phyloP scores from a whole-genome alignment of 306 rosid species.

The Casuarina glauca region DNA sequence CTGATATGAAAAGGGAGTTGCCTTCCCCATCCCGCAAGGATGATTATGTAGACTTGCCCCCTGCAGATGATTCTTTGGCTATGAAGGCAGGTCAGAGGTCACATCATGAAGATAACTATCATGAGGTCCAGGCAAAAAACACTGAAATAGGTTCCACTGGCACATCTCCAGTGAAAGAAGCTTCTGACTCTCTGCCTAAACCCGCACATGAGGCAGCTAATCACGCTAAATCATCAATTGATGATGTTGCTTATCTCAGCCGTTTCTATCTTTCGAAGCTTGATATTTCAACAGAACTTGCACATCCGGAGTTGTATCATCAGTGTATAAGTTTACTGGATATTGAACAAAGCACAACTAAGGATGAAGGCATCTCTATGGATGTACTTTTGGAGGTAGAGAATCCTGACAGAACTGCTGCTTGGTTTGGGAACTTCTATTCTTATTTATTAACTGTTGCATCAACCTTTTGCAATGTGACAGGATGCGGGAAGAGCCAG shows the following conservation, averaged over 20 bases:
- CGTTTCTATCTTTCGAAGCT: conserved; percentile 85
- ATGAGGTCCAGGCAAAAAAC: conserved; percentile 44
- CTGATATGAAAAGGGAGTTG: conserved; percentile 69
- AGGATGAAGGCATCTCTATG: conserved; percentile 44
- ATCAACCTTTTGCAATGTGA: conserved; percentile 24
- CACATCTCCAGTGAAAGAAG: conserved; percentile 56
- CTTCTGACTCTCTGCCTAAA: conserved; percentile 39
- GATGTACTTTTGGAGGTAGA: conserved; percentile 61
- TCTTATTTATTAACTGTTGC: neutral
- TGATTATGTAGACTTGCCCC: conserved; percentile 45
- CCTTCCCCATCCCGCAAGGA: conserved; percentile 71
- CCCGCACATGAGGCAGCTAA: conserved; percentile 42
- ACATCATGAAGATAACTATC: conserved; percentile 49
- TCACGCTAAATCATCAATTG: conserved; percentile 34
- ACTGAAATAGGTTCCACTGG: conserved; percentile 54
- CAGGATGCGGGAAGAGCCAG: conserved; percentile 63
- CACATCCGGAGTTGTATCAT: conserved; percentile 61
- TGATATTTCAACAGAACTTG: conserved; percentile 73
- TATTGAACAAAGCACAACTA: conserved; percentile 39
- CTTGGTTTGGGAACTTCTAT: conserved; percentile 1
- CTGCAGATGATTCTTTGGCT: conserved; percentile 50
- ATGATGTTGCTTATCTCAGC: conserved; percentile 50
- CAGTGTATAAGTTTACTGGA: conserved; percentile 63
- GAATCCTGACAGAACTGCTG: conserved; percentile 15
- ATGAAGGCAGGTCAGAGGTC: conserved; percentile 52